A percentile compares a stretch with the other conserved stretches of the same genome.
Conservation (phyloP, 805 yeast genomes). For the Kuraishia capsulata region DNA sequence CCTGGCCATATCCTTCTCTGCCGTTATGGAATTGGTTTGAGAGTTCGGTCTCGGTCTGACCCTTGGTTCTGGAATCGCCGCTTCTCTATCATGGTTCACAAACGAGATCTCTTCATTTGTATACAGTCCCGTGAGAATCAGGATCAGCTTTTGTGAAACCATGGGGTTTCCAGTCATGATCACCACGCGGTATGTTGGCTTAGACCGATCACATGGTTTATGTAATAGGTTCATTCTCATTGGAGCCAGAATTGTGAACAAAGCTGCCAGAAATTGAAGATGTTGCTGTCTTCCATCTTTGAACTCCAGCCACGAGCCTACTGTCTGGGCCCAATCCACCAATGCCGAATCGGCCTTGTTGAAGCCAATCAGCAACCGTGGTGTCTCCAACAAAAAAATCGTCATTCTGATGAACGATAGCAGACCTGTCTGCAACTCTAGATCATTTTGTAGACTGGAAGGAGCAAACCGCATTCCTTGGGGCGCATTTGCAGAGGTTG, state of each 20-base stretch:
- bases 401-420: constrained; percentile 27
- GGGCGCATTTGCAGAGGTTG: not conserved
- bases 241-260: constrained; percentile 36
- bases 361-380: constrained; percentile 34
- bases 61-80: not conserved
- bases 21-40: too few species aligned
- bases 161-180: constrained; percentile 48
- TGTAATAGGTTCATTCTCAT: constrained; percentile 22
- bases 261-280: constrained; percentile 33
- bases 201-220: constrained; percentile 21
- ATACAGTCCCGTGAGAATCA: constrained; percentile 41
- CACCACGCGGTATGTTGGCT: constrained; percentile 31
- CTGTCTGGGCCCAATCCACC: constrained; percentile 42
- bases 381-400: constrained; percentile 31
- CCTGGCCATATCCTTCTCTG: too few species aligned
- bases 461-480: constrained; percentile 25
- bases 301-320: constrained; percentile 45
- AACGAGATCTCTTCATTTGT: constrained; percentile 22
- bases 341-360: constrained; percentile 26
- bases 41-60: too few species aligned
- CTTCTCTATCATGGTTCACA: constrained; percentile 3
- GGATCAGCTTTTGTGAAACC: constrained; percentile 44
- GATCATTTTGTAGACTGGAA: constrained; percentile 30
- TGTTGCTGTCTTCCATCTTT: constrained; percentile 29
- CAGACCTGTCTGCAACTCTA: constrained; percentile 30